These are phyloP conservation scores for Furcasterigmium sp. DNA, from an alignment of 2,329 filamentous ascomycete species.

Conservation along the genomic window DNA sequence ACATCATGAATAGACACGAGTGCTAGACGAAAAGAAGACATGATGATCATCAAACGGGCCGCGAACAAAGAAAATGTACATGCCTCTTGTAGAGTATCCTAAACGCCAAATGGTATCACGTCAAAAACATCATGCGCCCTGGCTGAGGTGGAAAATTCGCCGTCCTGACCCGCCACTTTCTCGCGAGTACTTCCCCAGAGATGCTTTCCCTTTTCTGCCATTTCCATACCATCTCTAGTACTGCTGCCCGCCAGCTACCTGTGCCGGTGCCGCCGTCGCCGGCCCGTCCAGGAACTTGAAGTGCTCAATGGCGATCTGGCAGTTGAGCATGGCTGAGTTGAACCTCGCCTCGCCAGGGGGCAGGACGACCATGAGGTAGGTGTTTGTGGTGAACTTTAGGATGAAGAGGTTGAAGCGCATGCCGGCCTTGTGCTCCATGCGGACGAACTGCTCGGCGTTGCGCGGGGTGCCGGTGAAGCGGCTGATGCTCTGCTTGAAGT, in stretches of 20 bases:
- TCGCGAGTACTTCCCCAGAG: no score
- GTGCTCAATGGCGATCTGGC: slow-evolving; percentile 76
- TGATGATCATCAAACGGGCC: no score
- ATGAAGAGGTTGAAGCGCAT: slow-evolving; percentile 88
- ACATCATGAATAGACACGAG: slow-evolving; percentile 7
- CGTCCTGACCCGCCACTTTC: no score
- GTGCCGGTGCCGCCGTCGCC: slow-evolving; percentile 15
- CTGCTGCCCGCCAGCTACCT: no score
- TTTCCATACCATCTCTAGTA: no score
- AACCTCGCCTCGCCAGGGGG: slow-evolving; percentile 88
- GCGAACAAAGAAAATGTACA: no score
- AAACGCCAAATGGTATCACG: background rate
- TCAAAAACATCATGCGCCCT: background rate
- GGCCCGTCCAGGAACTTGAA: slow-evolving; percentile 64
- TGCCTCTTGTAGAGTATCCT: background rate
- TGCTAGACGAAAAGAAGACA: no score
- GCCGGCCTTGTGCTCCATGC: slow-evolving; percentile 75
- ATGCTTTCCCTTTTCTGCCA: no score
- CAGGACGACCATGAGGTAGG: slow-evolving; percentile 87
- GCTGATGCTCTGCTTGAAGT: slow-evolving; percentile 83
- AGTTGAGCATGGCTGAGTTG: slow-evolving; percentile 86
- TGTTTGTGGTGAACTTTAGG: slow-evolving; percentile 94
- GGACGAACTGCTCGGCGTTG: slow-evolving; percentile 73
- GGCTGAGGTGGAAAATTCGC: no score
- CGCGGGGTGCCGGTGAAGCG: slow-evolving; percentile 77